These are phyloP conservation scores for Populus deltoides DNA, from an alignment of 345 rosid species.

Conservation along the genomic window DNA sequence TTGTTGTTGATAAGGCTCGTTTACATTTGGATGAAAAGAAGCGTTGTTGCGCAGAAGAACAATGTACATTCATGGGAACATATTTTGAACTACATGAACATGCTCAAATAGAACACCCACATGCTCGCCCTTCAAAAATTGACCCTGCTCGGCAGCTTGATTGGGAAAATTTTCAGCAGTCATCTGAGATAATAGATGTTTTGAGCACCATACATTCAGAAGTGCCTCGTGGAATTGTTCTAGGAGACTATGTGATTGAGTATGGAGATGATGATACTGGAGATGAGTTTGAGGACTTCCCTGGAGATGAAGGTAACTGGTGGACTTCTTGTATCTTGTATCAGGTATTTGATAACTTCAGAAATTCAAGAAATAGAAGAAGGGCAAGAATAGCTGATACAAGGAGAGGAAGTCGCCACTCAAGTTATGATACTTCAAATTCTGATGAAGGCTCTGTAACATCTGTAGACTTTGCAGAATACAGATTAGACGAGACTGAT, in stretches of 20 bases:
- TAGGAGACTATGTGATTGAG: conserved; percentile 96
- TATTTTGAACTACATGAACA: conserved; percentile 64
- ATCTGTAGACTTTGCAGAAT: conserved; percentile 71
- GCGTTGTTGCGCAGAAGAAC: conserved; percentile 75
- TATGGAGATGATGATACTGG: conserved; percentile 86
- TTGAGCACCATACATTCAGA: conserved; percentile 96
- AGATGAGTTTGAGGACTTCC: conserved; percentile 87
- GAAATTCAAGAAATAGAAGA: conserved; percentile 83
- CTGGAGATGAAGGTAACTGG: conserved; percentile 74
- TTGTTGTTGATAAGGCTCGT: conserved; percentile 69
- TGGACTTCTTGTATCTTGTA: conserved; percentile 94
- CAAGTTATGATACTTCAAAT: conserved; percentile 65
- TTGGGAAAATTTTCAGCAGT: conserved; percentile 98
- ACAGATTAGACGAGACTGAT: conserved; percentile 79
- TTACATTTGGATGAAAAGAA: conserved; percentile 62
- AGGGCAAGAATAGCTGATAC: conserved; percentile 68
- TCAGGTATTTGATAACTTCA: conserved; percentile 82
- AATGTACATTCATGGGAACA: conserved; percentile 61
- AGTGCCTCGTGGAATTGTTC: conserved; percentile 88
- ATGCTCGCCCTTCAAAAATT: conserved; percentile 79
- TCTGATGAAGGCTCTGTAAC: conserved; percentile 93
- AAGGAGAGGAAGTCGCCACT: conserved; percentile 70
- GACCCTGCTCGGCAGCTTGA: conserved; percentile 91
- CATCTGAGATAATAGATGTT: conserved; percentile 90
- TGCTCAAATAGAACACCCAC: conserved; percentile 77